phyloP scores from a whole-genome alignment of 352 stramenopile species.

The Pythium rhizo-oryzae region DNA sequence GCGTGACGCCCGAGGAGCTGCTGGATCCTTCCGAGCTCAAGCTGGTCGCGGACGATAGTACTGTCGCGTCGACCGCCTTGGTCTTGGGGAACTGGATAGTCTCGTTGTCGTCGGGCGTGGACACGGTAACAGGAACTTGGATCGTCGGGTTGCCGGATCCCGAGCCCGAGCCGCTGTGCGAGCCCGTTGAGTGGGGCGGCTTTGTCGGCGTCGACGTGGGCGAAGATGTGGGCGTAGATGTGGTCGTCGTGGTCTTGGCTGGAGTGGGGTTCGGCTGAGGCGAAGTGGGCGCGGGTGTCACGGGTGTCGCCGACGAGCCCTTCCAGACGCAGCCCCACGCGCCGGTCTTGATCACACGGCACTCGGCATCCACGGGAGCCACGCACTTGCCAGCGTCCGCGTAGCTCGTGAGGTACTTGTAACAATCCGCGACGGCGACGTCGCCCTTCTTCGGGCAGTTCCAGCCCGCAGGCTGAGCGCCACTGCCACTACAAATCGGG shows the following conservation, averaged over 20 bases:
- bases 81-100: slow-evolving; percentile 16
- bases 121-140: slow-evolving; percentile 3
- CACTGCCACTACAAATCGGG: slow-evolving; percentile 62
- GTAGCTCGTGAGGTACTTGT: slow-evolving; percentile 56
- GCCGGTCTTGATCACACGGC: slow-evolving; percentile 62
- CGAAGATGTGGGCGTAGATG: background rate
- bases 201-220: background rate
- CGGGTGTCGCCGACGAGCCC: background rate
- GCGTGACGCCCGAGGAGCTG: slow-evolving; percentile 1
- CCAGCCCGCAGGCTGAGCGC: slow-evolving; percentile 39
- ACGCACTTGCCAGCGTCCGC: slow-evolving; percentile 47
- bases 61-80: background rate
- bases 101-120: slow-evolving; percentile 2
- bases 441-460: slow-evolving; percentile 64
- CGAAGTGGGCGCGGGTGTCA: slow-evolving; percentile 1
- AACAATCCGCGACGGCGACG: slow-evolving; percentile 59
- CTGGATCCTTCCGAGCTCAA: background rate
- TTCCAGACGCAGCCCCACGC: slow-evolving; percentile 69
- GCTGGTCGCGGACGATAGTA: slow-evolving; percentile 9
- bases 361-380: slow-evolving; percentile 51
- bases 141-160: background rate
- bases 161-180: background rate
- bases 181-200: background rate
- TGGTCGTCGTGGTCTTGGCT: background rate
- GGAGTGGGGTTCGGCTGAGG: slow-evolving; percentile 3